phyloP scores from a whole-genome alignment of 1,139 yeast species.

The Yamadazyma songkhlaensis region DNA sequence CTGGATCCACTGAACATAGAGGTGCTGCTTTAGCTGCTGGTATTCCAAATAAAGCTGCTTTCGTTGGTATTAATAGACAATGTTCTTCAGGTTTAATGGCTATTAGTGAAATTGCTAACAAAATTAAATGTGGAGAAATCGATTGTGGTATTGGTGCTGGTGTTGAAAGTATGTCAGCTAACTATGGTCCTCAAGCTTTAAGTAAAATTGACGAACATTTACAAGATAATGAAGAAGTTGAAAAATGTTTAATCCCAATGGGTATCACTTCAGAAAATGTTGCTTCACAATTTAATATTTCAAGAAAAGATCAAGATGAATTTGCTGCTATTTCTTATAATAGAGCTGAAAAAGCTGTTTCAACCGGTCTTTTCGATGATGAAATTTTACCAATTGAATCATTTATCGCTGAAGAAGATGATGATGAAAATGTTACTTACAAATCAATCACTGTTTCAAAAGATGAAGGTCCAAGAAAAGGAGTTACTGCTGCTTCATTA shows the following conservation, averaged over 20 bases:
- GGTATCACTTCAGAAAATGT: slow-evolving; percentile 59
- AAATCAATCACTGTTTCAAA: slow-evolving; percentile 52
- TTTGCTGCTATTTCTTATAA: slow-evolving; percentile 84
- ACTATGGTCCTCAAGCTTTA: slow-evolving; percentile 73
- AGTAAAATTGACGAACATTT: slow-evolving; percentile 57
- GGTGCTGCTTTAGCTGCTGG: slow-evolving; percentile 62
- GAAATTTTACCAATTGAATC: slow-evolving; percentile 81
- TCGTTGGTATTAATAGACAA: slow-evolving; percentile 85
- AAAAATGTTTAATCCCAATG: slow-evolving; percentile 58
- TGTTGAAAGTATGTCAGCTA: slow-evolving; percentile 86
- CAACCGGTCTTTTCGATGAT: slow-evolving; percentile 70
- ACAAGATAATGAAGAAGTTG: slow-evolving; percentile 27
- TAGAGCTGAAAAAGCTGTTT: slow-evolving; percentile 76
- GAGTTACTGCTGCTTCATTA: slow-evolving; percentile 76
- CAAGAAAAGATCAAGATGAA: slow-evolving; percentile 76
- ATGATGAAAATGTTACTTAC: slow-evolving; percentile 42
- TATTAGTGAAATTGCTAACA: slow-evolving; percentile 83
- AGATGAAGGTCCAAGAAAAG: slow-evolving; percentile 91
- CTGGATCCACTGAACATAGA: slow-evolving; percentile 90
- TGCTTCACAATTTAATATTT: slow-evolving; percentile 51
- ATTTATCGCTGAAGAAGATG: slow-evolving; percentile 48
- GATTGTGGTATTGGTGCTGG: slow-evolving; percentile 90
- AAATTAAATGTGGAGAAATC: slow-evolving; percentile 83
- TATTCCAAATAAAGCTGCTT: slow-evolving; percentile 59
- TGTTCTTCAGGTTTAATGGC: slow-evolving; percentile 95